Conservation (phyloP, 345 rosid species). For the Brassica juncea region DNA sequence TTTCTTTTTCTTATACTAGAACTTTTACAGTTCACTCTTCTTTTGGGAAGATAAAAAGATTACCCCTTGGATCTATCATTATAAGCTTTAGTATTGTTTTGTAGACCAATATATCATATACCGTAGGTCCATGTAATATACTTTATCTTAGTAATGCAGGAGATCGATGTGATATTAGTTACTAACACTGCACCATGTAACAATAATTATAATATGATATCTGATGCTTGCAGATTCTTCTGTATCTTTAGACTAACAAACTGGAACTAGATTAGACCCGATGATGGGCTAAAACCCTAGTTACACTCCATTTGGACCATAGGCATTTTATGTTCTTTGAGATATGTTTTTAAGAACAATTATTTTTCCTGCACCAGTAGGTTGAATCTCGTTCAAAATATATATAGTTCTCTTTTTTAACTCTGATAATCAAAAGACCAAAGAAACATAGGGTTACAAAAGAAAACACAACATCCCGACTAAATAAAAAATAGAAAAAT, state of each 20-base stretch:
- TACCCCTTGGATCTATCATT: slow-evolving; percentile 14
- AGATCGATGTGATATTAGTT: background rate
- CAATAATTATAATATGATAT: background rate
- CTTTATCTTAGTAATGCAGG: background rate
- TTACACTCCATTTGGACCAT: slow-evolving; percentile 16
- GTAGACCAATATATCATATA: slow-evolving; percentile 12
- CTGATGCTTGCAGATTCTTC: slow-evolving; percentile 27
- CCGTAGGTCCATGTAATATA: slow-evolving; percentile 7
- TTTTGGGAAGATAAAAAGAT: background rate
- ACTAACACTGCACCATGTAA: background rate
- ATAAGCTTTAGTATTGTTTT: background rate
- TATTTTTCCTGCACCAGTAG: background rate
- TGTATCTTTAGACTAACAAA: slow-evolving; percentile 31
- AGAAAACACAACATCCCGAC: too few species aligned
- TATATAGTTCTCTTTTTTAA: background rate
- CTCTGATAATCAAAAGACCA: too few species aligned
- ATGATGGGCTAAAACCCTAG: slow-evolving; percentile 26
- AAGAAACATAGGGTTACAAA: too few species aligned
- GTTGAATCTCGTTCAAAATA: slow-evolving; percentile 23
- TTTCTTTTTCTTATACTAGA: background rate
- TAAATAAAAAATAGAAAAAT: too few species aligned
- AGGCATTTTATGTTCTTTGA: background rate
- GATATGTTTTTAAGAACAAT: background rate
- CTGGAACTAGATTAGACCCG: slow-evolving; percentile 28
- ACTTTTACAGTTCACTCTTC: background rate